Evolutionary conservation across 179 eudicot species (phyloP), one percentile per base, ranked within the genome.

Genomic region (Beta macrorhiza): DNA sequence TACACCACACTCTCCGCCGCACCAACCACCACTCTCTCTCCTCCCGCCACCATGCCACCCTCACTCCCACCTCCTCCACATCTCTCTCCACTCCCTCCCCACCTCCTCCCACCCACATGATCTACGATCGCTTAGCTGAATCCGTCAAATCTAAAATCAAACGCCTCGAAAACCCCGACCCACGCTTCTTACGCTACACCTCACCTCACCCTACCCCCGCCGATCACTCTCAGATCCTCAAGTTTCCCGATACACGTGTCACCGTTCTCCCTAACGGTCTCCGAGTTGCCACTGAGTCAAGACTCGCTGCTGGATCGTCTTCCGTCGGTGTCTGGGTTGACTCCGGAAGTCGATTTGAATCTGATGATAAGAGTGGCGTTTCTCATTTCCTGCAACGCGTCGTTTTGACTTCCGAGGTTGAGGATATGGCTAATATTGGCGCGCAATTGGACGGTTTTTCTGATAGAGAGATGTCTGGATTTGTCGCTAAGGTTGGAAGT

Each of bases 251-350:
- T 1, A 92, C 97, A 2, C 85, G 87, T 2, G 57, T 94, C 90
- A 90, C 95, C n/a, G 83, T 89, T 4, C 93, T 94, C 59, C 92
- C 95, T 15, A 89, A 86, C 80, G 96, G 98, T 67, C 91, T 94
- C 73, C 93, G 97, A 0, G 88, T 94, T 59, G 97, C 96, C 78
- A 91, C 96, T 67, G 92, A 94, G 87, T 89, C 95, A 0, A 82
- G 78, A 68, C 91, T 90, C 52, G 85, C 98, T 3, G 53, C 89
- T 4, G 59, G 53, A 0, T 84, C 96, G 0, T 94, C 94, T 55
- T 82, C 95, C 59, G 89, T 94, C 55, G 89, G 93, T 0, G 88
- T 91, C n/a, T 83, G 87, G 83, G 79, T 91, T 77, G 95, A 91
- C 74, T 87, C 95, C 14, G 95, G 95, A 0, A 85, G 91, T 63